A percentile compares a stretch with the other conserved stretches of the same genome.
Conservation (phyloP, 2,329 filamentous ascomycete genomes). For the Lasiodiplodia sp. region DNA sequence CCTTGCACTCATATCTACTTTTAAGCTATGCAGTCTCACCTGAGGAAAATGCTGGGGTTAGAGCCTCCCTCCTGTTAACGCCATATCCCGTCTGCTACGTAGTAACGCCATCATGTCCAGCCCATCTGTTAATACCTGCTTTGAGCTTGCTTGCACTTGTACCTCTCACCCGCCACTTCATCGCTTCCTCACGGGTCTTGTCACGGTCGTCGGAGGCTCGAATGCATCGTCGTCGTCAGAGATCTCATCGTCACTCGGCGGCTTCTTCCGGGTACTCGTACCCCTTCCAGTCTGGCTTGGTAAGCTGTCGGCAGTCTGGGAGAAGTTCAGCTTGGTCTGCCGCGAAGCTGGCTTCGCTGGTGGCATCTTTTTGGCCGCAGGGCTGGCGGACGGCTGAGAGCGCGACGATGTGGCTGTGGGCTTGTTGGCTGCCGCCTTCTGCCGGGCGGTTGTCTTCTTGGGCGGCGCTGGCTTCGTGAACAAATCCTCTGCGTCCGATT, state of each 20-base stretch:
- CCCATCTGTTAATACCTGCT: neutral
- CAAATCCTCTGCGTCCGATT: constrained; percentile 30
- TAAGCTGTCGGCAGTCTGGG: constrained; percentile 45
- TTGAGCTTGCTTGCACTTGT: neutral
- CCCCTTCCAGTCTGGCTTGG: constrained; percentile 42
- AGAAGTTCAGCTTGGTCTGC: constrained; percentile 53
- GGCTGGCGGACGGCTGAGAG: constrained; percentile 33
- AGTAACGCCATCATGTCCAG: neutral
- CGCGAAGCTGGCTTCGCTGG: constrained; percentile 36
- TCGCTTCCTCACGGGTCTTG: constrained; percentile 31
- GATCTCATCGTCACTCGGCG: constrained; percentile 51
- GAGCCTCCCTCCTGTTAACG: neutral
- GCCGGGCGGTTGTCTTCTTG: constrained; percentile 32
- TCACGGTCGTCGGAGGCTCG: constrained; percentile 41
- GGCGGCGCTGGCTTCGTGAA: constrained; percentile 48
- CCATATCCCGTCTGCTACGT: constrained; percentile 12
- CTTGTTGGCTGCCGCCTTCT: constrained; percentile 37
- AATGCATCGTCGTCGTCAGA: constrained; percentile 49
- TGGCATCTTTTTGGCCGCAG: constrained; percentile 36
- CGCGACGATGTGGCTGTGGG: constrained; percentile 38
- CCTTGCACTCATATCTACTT: neutral
- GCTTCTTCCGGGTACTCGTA: constrained; percentile 29
- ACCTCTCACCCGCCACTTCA: neutral
- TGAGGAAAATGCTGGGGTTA: neutral
- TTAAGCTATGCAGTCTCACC: neutral